phyloP scores from a whole-genome alignment of 2,329 filamentous ascomycete genomes.

The Arthrobotrys sinensis region DNA sequence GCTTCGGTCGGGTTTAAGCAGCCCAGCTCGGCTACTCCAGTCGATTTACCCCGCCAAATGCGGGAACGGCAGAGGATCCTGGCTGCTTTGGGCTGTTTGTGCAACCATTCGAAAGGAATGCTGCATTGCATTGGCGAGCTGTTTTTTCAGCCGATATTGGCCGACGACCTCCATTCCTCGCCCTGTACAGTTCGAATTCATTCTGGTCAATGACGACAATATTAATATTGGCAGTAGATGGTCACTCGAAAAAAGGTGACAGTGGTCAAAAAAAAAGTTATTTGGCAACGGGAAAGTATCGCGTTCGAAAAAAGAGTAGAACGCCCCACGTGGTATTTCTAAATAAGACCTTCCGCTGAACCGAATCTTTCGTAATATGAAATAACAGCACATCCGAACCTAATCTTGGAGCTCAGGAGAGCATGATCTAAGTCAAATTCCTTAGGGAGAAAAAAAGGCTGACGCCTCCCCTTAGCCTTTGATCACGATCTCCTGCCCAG shows the following conservation, averaged over 20 bases:
- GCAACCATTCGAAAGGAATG: conserved; percentile 31
- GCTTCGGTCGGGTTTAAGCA: conserved; percentile 39
- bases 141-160: conserved; percentile 25
- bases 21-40: not conserved
- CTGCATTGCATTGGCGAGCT: not conserved
- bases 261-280: conserved; percentile 2
- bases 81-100: conserved; percentile 29
- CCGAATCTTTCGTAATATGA: not conserved
- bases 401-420: conserved; percentile 3
- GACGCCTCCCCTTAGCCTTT: not conserved
- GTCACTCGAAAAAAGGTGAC: conserved; percentile 5
- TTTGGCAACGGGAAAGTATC: not conserved
- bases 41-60: conserved; percentile 33
- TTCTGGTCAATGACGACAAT: not conserved
- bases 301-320: not conserved
- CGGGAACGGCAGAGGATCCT: conserved; percentile 33
- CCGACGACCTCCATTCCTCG: not conserved
- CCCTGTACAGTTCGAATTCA: not conserved
- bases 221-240: not conserved
- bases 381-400: not conserved
- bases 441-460: not conserved
- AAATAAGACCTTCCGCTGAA: conserved; percentile 18
- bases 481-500: conserved; percentile 14
- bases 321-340: conserved; percentile 11
- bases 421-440: conserved; percentile 19